Evolutionary conservation across 805 yeast species (phyloP).

Genomic region (Wickerhamiella domercqiae): DNA sequence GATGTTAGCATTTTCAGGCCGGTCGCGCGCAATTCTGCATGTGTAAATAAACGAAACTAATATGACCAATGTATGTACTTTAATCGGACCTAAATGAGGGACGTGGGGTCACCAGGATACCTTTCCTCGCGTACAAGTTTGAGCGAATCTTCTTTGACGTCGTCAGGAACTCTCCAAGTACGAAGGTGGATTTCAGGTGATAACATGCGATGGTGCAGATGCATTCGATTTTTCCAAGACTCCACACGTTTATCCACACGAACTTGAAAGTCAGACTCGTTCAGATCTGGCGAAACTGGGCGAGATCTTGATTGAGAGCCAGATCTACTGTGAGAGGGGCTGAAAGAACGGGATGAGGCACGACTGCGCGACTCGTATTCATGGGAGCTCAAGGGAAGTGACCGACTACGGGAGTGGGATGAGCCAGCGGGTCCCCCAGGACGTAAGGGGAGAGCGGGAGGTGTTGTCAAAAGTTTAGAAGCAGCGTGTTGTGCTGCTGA

Average conservation of each 20-base stretch:
- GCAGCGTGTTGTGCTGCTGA: not conserved
- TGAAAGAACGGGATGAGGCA: not conserved
- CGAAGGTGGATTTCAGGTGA: conserved; percentile 28
- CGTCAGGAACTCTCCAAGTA: conserved; percentile 32
- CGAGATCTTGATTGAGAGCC: not conserved
- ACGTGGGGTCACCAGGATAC: too few relatives aligned
- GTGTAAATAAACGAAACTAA: too few relatives aligned
- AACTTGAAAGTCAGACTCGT: conserved; percentile 12
- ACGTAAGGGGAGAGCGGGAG: not conserved
- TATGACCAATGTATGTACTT: too few relatives aligned
- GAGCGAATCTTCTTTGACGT: conserved; percentile 25
- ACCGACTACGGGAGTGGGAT: not conserved
- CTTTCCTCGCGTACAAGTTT: not conserved
- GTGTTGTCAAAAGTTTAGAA: not conserved
- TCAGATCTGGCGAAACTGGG: not conserved
- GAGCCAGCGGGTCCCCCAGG: not conserved
- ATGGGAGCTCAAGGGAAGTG: not conserved
- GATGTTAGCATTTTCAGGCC: too few relatives aligned
- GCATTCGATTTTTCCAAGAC: conserved; percentile 40
- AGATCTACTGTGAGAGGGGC: not conserved
- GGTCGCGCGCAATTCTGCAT: too few relatives aligned
- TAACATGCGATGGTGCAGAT: conserved; percentile 28
- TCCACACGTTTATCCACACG: conserved; percentile 35
- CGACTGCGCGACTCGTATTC: not conserved
- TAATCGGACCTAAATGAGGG: too few relatives aligned